phyloP scores from a whole-genome alignment of 108 stramenopile genomes.

The Aurantiochytrium sp. region DNA sequence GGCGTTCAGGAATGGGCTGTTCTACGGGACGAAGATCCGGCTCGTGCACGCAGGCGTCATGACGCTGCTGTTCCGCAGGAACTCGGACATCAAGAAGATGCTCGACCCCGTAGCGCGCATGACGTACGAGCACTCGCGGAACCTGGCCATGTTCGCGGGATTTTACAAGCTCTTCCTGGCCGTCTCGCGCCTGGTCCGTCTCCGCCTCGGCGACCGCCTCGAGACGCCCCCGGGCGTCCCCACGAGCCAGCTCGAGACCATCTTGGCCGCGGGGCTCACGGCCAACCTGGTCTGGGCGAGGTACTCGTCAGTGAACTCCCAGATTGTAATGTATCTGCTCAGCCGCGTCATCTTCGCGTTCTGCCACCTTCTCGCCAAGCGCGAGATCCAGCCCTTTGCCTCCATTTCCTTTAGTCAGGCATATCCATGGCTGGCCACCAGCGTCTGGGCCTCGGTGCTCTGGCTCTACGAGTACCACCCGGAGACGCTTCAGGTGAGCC shows the following conservation, averaged over 20 bases:
- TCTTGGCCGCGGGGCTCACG: neutral
- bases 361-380: neutral
- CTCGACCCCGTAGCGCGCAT: neutral
- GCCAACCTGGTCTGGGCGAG: neutral
- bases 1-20: neutral
- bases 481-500: neutral
- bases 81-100: neutral
- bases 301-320: neutral
- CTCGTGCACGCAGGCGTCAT: neutral
- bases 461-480: constrained; percentile 19
- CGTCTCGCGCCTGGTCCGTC: neutral
- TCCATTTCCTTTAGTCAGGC: neutral
- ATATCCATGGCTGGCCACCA: neutral
- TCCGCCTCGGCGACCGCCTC: neutral
- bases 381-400: neutral
- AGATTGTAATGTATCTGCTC: constrained; percentile 7
- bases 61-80: neutral
- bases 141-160: neutral
- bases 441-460: neutral
- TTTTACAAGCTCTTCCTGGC: neutral
- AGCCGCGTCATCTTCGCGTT: neutral
- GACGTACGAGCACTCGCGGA: neutral
- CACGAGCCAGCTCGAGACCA: neutral
- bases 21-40: neutral
- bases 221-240: constrained; percentile 4